These are phyloP conservation scores for Piper betle DNA, from an alignment of 164 flowering plant species.

Conservation along the genomic window DNA sequence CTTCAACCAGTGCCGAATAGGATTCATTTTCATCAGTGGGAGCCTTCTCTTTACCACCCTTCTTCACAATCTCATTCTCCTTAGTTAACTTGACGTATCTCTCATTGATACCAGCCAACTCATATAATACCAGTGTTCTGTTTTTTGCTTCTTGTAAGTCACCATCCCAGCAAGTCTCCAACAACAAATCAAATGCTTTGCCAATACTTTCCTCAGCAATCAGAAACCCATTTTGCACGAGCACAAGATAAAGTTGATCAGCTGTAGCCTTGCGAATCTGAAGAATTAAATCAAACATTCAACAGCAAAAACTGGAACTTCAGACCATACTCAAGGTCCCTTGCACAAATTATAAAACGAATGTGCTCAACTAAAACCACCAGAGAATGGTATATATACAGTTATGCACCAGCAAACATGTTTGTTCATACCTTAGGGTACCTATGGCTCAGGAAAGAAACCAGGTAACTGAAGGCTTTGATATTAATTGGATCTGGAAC, in stretches of 20 bases:
- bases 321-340: background rate
- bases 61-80: slow-evolving; percentile 8
- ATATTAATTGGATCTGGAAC: slow-evolving; percentile 38
- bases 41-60: slow-evolving; percentile 8
- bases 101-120: slow-evolving; percentile 40
- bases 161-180: slow-evolving; percentile 92
- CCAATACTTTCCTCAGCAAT: slow-evolving; percentile 49
- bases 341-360: background rate
- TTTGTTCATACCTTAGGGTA: slow-evolving; percentile 64
- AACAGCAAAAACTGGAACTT: background rate
- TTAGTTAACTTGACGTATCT: slow-evolving; percentile 8
- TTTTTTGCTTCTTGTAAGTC: slow-evolving; percentile 54
- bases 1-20: slow-evolving; percentile 74
- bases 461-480: slow-evolving; percentile 61
- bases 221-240: slow-evolving; percentile 56
- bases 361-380: background rate
- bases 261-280: slow-evolving; percentile 88
- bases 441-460: slow-evolving; percentile 63
- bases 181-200: slow-evolving; percentile 57
- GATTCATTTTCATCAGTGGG: slow-evolving; percentile 67
- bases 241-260: slow-evolving; percentile 85
- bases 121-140: slow-evolving; percentile 33
- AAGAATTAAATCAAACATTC: background rate
- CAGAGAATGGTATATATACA: background rate
- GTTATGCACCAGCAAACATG: background rate